Evolutionary conservation across 1,139 yeast genomes (phyloP).

Genomic region (Zygosaccharomyces pseudobailii): DNA sequence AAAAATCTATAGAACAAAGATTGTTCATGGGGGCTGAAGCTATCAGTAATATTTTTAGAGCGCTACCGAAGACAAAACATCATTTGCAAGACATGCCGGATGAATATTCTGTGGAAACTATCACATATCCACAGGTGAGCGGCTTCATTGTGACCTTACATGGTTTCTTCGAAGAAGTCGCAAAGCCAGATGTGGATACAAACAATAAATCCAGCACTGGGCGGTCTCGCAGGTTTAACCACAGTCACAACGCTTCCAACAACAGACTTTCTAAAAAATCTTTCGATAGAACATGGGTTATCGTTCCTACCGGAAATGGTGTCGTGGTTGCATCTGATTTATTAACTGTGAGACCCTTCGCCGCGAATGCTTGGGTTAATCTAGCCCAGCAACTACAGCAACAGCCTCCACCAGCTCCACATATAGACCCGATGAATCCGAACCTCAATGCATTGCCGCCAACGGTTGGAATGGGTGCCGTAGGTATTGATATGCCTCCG

Average conservation of each 20-base stretch:
- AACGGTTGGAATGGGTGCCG: background rate
- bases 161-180: conserved; percentile 75
- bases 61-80: conserved; percentile 74
- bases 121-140: conserved; percentile 63
- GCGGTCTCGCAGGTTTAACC: conserved; percentile 35
- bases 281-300: conserved; percentile 81
- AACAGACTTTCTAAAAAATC: conserved; percentile 57
- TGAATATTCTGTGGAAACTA: conserved; percentile 72
- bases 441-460: conserved; percentile 3
- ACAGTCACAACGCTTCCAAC: conserved; percentile 31
- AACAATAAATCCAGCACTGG: conserved; percentile 14
- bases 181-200: conserved; percentile 44
- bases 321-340: conserved; percentile 84
- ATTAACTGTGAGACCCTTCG: conserved; percentile 59
- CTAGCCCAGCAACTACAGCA: conserved; percentile 13
- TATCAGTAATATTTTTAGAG: conserved; percentile 55
- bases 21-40: conserved; percentile 68
- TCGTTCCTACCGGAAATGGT: conserved; percentile 65
- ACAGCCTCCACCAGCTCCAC: conserved; percentile 16
- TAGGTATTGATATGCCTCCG: conserved; percentile 5
- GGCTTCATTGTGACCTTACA: conserved; percentile 78
- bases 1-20: conserved; percentile 50
- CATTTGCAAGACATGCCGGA: conserved; percentile 57
- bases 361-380: conserved; percentile 57
- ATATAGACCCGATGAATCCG: conserved; percentile 3